Evolutionary conservation across 345 rosid species (phyloP).

Genomic region (Camelina neglecta): DNA sequence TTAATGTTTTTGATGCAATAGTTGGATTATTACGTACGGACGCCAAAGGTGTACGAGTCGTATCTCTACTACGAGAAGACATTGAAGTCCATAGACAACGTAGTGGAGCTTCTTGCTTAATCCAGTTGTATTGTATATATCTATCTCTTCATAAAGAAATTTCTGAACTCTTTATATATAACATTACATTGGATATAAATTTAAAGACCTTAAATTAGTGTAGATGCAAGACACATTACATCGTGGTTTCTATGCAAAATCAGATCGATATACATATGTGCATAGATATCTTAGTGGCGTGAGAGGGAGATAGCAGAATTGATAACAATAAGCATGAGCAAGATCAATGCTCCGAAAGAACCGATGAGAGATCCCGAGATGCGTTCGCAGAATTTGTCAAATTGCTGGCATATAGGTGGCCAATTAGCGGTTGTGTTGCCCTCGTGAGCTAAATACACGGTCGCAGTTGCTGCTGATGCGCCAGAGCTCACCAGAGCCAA

Average conservation of each 20-base stretch:
- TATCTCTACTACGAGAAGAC: constrained; percentile 88
- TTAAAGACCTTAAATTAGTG: not conserved
- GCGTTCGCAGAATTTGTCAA: constrained; percentile 58
- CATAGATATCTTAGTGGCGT: constrained; percentile 36
- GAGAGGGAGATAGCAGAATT: constrained; percentile 55
- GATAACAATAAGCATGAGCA: constrained; percentile 53
- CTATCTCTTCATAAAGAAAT: constrained; percentile 1
- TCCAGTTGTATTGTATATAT: not conserved
- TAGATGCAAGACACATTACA: not conserved
- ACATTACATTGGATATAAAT: constrained; percentile 15
- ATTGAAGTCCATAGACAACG: constrained; percentile 69
- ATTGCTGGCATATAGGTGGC: constrained; percentile 68
- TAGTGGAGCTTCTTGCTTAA: constrained; percentile 62
- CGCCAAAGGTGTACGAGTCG: constrained; percentile 91
- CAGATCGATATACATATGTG: not conserved
- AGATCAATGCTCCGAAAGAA: constrained; percentile 55
- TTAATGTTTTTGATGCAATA: constrained; percentile 20
- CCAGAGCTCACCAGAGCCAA: constrained; percentile 42
- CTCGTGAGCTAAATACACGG: constrained; percentile 46
- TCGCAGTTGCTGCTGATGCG: constrained; percentile 46
- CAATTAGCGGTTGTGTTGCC: constrained; percentile 52
- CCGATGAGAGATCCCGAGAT: constrained; percentile 70
- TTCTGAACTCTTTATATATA: constrained; percentile 8
- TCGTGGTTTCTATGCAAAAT: not conserved
- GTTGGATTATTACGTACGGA: constrained; percentile 75